These are phyloP conservation scores for Emericellopsis cladophorae DNA, from an alignment of 2,329 filamentous ascomycete genomes.

Conservation along the genomic window DNA sequence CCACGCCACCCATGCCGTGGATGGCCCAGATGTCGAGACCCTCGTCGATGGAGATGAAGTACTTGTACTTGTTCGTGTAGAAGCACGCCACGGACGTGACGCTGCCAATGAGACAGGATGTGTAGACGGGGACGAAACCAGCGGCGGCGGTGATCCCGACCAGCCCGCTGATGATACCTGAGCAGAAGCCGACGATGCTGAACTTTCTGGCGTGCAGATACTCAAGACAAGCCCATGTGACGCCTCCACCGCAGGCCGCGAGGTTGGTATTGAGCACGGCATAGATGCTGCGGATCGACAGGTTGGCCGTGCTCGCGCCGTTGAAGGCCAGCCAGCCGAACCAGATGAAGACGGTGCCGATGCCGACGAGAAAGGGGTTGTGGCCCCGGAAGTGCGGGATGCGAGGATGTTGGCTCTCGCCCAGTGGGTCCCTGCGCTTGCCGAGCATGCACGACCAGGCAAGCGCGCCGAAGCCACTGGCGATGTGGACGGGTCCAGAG, in stretches of 20 bases:
- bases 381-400: conserved; percentile 33
- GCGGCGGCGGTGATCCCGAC: conserved; percentile 46
- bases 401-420: conserved; percentile 26
- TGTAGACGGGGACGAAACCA: conserved; percentile 38
- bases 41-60: conserved; percentile 41
- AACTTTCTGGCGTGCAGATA: conserved; percentile 34
- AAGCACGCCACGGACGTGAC: conserved; percentile 33
- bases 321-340: conserved; percentile 46
- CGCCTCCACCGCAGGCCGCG: conserved; percentile 37
- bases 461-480: conserved; percentile 46
- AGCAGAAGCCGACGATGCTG: conserved; percentile 21
- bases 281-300: conserved; percentile 35
- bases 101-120: conserved; percentile 36
- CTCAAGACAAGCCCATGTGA: conserved; percentile 40
- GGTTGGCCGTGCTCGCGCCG: conserved; percentile 34
- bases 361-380: conserved; percentile 49
- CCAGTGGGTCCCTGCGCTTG: conserved; percentile 35
- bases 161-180: conserved; percentile 40
- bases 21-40: conserved; percentile 47
- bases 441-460: conserved; percentile 51
- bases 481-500: conserved; percentile 50
- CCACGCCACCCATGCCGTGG: conserved; percentile 44
- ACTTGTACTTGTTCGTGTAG: conserved; percentile 31
- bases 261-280: conserved; percentile 46
- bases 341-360: conserved; percentile 53